phyloP scores from a whole-genome alignment of 305 asterid species.

The Solanum aculeatissimum region DNA sequence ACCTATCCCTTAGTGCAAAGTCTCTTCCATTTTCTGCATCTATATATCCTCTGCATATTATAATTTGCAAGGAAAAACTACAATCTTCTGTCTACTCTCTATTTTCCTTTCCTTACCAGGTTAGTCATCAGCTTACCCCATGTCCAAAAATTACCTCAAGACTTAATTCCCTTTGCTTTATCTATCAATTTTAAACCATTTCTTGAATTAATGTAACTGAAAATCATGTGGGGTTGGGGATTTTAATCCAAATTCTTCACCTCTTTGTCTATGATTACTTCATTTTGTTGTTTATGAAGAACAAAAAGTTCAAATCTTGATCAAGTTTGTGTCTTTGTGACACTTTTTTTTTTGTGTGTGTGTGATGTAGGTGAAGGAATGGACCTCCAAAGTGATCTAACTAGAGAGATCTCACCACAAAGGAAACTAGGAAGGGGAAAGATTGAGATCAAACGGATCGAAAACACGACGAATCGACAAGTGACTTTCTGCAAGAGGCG shows the following conservation, averaged over 20 bases:
- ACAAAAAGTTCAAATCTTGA: background rate
- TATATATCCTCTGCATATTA: conserved; percentile 15
- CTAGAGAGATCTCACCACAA: conserved; percentile 56
- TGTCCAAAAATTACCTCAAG: background rate
- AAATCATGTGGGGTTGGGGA: background rate
- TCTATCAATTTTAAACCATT: background rate
- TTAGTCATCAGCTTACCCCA: conserved; percentile 1
- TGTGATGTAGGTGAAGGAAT: conserved; percentile 17
- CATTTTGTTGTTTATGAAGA: background rate
- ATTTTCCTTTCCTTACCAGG: conserved; percentile 19
- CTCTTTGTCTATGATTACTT: background rate
- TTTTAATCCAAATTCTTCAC: background rate
- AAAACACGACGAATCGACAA: conserved; percentile 85
- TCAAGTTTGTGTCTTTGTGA: background rate
- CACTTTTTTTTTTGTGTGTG: background rate
- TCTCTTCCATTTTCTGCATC: conserved; percentile 39
- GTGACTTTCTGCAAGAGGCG: conserved; percentile 90
- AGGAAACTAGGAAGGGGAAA: conserved; percentile 67
- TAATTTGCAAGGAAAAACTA: conserved; percentile 12
- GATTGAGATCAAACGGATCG: conserved; percentile 85
- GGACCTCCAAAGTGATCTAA: conserved; percentile 48
- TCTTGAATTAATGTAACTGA: background rate
- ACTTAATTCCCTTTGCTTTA: background rate
- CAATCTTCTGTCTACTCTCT: conserved; percentile 7
- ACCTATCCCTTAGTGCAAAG: conserved; percentile 24